phyloP scores from a whole-genome alignment of 805 yeast genomes.

The Candida argentea region DNA sequence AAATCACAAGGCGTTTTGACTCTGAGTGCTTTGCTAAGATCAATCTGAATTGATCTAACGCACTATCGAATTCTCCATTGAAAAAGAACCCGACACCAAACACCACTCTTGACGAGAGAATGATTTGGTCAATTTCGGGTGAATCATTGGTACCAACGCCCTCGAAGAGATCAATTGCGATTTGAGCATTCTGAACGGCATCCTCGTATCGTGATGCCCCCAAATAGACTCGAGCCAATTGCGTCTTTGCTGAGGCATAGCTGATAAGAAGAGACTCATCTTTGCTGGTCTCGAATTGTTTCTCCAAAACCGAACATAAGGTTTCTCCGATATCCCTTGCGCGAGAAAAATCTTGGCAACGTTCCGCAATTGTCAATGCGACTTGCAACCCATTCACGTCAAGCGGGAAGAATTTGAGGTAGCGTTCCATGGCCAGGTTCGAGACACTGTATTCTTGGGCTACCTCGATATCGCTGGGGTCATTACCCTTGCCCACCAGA shows the following conservation, averaged over 20 bases:
- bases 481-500: conserved; percentile 31
- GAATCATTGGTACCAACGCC: conserved; percentile 20
- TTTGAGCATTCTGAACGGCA: conserved; percentile 54
- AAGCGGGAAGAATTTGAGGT: conserved; percentile 50
- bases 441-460: conserved; percentile 61
- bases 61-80: conserved; percentile 46
- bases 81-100: conserved; percentile 69
- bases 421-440: conserved; percentile 55
- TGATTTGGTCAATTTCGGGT: conserved; percentile 15
- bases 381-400: conserved; percentile 50
- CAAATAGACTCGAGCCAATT: conserved; percentile 59
- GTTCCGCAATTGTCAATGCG: conserved; percentile 51
- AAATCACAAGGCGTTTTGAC: conserved; percentile 55
- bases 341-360: conserved; percentile 49
- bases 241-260: conserved; percentile 55
- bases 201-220: conserved; percentile 45
- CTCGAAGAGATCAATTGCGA: conserved; percentile 40
- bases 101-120: conserved; percentile 54
- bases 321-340: conserved; percentile 41
- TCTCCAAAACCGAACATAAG: conserved; percentile 42
- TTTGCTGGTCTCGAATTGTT: conserved; percentile 47
- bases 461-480: conserved; percentile 45
- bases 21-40: conserved; percentile 47
- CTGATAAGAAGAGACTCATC: conserved; percentile 33
- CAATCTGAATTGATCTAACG: conserved; percentile 56